Conservation (phyloP, 345 rosid genomes). For the Lepidium africanum region DNA sequence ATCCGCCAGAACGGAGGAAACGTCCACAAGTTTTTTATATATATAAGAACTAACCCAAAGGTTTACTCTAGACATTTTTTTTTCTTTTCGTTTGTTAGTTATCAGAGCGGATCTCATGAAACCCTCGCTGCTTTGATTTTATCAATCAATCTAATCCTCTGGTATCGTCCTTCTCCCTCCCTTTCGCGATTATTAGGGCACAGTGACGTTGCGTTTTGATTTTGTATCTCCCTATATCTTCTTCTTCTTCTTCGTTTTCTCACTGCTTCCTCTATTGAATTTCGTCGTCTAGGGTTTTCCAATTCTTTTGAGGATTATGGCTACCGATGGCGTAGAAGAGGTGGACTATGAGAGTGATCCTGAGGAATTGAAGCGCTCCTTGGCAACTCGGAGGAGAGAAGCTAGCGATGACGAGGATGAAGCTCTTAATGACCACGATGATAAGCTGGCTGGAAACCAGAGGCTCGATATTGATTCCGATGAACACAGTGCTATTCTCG, state of each 20-base stretch:
- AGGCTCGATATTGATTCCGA: conserved; percentile 46
- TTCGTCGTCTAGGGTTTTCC: background rate
- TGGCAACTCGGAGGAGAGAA: conserved; percentile 61
- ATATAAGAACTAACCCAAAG: no score
- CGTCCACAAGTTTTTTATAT: no score
- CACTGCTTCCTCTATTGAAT: background rate
- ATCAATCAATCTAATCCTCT: no score
- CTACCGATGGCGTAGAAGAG: conserved; percentile 42
- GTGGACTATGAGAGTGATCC: conserved; percentile 86
- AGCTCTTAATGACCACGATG: conserved; percentile 19
- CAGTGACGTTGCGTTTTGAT: background rate
- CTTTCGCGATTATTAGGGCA: background rate
- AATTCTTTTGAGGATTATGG: conserved; percentile 28
- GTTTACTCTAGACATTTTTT: no score
- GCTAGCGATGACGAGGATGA: conserved; percentile 95
- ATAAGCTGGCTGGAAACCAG: conserved; percentile 23
- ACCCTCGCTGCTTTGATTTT: no score
- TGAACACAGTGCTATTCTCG: conserved; percentile 36
- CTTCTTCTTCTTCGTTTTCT: background rate
- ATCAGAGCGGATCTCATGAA: no score
- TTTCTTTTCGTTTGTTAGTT: no score
- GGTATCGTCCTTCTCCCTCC: background rate
- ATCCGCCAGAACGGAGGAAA: no score
- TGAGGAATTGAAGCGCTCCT: conserved; percentile 62
- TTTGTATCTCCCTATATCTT: background rate